Evolutionary conservation across 345 rosid genomes (phyloP), one percentile per base, ranked within the genome.

Genomic region (Tarenaya hassleriana): DNA sequence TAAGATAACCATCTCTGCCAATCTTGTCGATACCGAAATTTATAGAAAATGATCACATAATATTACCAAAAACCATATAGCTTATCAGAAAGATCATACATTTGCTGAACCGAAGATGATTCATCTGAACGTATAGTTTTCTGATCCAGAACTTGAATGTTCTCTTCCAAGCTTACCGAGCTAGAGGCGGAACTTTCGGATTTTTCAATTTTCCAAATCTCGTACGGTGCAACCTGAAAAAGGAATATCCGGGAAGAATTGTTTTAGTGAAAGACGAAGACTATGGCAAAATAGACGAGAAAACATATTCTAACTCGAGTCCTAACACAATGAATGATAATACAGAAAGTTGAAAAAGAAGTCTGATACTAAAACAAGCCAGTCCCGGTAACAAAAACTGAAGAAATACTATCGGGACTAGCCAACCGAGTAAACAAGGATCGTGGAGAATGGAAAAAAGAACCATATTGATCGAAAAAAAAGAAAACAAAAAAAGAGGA

Each of bases 191-290:
- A 64, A 50, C 47, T 75, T 60, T 84, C 94, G 62, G 72, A 64
- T 69, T 74, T 84, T 50, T 84, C 84, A 59, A 78, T 64, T 18
- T 65, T 77, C 60, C 68, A 68, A 68, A 91, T 81, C 58, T 87
- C 92, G 69, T 53, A 58, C 35, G 98, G 98, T 39, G 78, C 78
- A 55, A 83, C 94, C 98, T 92, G 82, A 47, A 60, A 72, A 35
- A 20, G 32, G 35, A 49, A 61, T 55, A 58, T 50, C 21, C 41
- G 42, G 50, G 38, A 49, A 18, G 33, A 33, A 1, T 24, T 2
- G 29, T 24, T 2, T 24, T 24, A 24, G 29, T 24, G 29, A 24
- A 24, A 24, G 29, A 2, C 5, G 29, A 5, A 24, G 5, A 2
- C 29, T 24, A 5, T 5, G 5, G 29, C n/a, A 24, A 5, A 24